Evolutionary conservation across 345 rosid genomes (phyloP).

Genomic region (Arabis hirsuta): DNA sequence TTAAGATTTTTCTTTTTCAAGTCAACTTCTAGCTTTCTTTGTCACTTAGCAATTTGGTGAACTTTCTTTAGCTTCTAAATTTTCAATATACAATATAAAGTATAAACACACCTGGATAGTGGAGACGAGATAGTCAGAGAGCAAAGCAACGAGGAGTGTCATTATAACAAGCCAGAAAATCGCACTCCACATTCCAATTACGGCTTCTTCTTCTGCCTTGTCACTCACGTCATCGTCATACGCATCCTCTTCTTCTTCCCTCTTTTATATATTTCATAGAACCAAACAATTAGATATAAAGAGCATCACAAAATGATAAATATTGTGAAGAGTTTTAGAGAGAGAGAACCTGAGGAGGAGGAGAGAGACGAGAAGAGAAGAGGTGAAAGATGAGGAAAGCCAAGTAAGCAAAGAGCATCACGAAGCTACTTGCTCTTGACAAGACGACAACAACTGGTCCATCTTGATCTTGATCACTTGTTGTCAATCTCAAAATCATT

Average conservation of each 20-base stretch:
- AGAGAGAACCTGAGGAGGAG: constrained; percentile 17
- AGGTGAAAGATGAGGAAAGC: constrained; percentile 88
- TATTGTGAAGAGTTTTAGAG: constrained; percentile 5
- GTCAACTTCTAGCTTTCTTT: neutral
- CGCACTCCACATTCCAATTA: constrained; percentile 84
- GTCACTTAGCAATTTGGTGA: neutral
- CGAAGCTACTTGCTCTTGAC: constrained; percentile 83
- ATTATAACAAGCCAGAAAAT: constrained; percentile 74
- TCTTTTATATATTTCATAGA: constrained; percentile 1
- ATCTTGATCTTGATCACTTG: neutral
- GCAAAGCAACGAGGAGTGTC: constrained; percentile 76
- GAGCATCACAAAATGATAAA: neutral
- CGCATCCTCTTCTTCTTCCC: constrained; percentile 53
- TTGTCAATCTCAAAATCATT: constrained; percentile 58
- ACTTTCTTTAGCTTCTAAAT: neutral
- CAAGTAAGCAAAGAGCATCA: constrained; percentile 77
- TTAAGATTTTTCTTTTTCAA: no score
- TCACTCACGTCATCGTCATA: constrained; percentile 49
- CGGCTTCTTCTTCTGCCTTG: constrained; percentile 68
- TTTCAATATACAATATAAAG: neutral
- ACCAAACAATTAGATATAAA: neutral
- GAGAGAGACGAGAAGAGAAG: constrained; percentile 59
- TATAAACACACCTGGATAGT: constrained; percentile 68
- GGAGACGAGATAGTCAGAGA: constrained; percentile 87
- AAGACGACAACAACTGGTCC: constrained; percentile 51